A percentile compares a stretch with the other conserved stretches of the same genome.
Conservation (phyloP, 345 rosid species). For the Lepidium aucheri region DNA sequence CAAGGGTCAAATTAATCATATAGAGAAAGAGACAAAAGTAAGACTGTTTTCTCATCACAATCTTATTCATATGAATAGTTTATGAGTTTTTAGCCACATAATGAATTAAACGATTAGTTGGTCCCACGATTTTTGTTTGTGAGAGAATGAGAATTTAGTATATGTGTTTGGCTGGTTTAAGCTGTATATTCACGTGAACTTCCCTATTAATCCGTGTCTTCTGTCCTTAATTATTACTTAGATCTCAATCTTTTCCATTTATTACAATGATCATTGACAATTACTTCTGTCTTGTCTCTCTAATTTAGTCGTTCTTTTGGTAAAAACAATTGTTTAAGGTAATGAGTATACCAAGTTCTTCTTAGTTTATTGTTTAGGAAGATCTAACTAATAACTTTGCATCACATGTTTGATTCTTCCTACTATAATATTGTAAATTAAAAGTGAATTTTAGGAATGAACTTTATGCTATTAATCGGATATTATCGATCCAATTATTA, state of each 20-base stretch:
- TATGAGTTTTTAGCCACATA: conserved; percentile 16
- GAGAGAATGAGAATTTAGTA: background rate
- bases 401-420: too few species aligned
- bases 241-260: background rate
- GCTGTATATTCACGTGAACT: conserved; percentile 26
- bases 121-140: conserved; percentile 28
- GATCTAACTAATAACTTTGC: too few species aligned
- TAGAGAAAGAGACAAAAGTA: conserved; percentile 18
- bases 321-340: background rate
- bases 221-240: background rate
- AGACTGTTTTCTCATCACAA: conserved; percentile 18
- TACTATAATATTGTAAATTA: too few species aligned
- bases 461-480: too few species aligned
- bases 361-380: too few species aligned
- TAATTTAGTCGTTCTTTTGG: background rate
- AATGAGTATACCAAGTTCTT: too few species aligned
- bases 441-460: too few species aligned
- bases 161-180: conserved; percentile 17
- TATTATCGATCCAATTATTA: too few species aligned
- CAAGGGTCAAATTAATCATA: conserved; percentile 23
- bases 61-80: conserved; percentile 22
- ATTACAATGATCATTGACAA: background rate
- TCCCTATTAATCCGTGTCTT: conserved; percentile 5
- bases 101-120: conserved; percentile 20
- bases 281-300: conserved; percentile 1